Conservation (phyloP, 108 stramenopile genomes). For the Pseudonitzschia pungens region DNA sequence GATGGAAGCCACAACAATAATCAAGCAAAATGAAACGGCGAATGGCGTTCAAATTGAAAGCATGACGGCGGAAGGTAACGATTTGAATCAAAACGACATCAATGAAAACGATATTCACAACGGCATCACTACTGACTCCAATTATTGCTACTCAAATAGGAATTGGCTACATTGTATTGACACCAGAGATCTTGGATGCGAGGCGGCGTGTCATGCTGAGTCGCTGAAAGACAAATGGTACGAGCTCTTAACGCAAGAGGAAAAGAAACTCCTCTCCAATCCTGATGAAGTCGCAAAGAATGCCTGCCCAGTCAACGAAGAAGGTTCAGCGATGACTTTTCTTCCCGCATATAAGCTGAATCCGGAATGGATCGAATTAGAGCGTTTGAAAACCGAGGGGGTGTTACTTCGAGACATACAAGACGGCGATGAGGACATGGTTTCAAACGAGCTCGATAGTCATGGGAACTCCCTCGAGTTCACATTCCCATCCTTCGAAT, state of each 20-base stretch:
- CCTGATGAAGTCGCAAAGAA: constrained; percentile 15
- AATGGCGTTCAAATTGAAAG: not conserved
- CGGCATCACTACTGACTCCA: not conserved
- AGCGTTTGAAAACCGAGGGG: constrained; percentile 16
- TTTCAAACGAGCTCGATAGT: constrained; percentile 9
- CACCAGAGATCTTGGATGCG: constrained; percentile 39
- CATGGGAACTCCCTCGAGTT: constrained; percentile 17
- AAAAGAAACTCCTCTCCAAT: constrained; percentile 14
- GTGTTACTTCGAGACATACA: constrained; percentile 4
- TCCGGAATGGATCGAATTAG: constrained; percentile 31
- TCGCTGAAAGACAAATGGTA: constrained; percentile 34
- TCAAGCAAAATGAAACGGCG: not conserved
- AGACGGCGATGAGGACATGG: constrained; percentile 17
- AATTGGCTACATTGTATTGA: constrained; percentile 18
- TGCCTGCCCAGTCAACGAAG: not conserved
- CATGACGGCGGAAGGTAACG: not conserved
- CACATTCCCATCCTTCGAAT: constrained; percentile 43
- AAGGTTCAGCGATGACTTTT: constrained; percentile 15
- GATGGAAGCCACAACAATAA: constrained; percentile 12
- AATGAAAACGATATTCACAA: not conserved
- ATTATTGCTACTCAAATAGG: not conserved
- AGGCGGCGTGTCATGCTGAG: constrained; percentile 34
- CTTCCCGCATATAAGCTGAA: constrained; percentile 29
- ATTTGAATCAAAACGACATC: not conserved
- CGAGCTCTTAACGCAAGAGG: constrained; percentile 33